phyloP scores from a whole-genome alignment of 306 rosid genomes.

The Acacia confusa region DNA sequence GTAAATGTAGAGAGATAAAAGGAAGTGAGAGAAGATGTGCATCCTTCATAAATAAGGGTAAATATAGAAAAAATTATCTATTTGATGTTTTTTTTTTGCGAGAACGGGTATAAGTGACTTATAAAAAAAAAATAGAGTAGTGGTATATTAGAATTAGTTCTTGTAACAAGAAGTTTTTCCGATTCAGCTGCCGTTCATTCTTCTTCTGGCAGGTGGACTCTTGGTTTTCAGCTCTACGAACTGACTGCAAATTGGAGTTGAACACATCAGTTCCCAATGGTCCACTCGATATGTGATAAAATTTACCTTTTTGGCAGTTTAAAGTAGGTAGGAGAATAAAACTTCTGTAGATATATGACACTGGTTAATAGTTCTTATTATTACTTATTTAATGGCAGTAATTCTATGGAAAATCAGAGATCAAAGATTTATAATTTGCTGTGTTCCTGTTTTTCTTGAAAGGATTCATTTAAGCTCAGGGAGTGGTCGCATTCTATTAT shows the following conservation, averaged over 20 bases:
- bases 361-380: not conserved
- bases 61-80: too few species aligned
- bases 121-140: too few species aligned
- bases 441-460: not conserved
- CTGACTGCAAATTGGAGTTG: conserved; percentile 56
- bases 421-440: conserved; percentile 12
- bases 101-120: too few species aligned
- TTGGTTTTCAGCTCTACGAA: conserved; percentile 65
- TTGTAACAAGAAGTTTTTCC: not conserved
- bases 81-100: too few species aligned
- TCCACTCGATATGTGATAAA: conserved; percentile 25
- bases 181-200: not conserved
- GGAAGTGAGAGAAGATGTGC: too few species aligned
- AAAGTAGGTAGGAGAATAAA: conserved; percentile 31
- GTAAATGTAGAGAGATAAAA: too few species aligned
- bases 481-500: too few species aligned
- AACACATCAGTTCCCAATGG: conserved; percentile 38
- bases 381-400: not conserved
- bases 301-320: conserved; percentile 27
- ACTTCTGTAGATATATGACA: conserved; percentile 31
- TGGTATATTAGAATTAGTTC: not conserved
- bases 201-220: conserved; percentile 63
- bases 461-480: too few species aligned
- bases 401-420: not conserved
- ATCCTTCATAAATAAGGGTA: too few species aligned